phyloP scores from a whole-genome alignment of 805 yeast species.

The Metschnikowia corniflorae region DNA sequence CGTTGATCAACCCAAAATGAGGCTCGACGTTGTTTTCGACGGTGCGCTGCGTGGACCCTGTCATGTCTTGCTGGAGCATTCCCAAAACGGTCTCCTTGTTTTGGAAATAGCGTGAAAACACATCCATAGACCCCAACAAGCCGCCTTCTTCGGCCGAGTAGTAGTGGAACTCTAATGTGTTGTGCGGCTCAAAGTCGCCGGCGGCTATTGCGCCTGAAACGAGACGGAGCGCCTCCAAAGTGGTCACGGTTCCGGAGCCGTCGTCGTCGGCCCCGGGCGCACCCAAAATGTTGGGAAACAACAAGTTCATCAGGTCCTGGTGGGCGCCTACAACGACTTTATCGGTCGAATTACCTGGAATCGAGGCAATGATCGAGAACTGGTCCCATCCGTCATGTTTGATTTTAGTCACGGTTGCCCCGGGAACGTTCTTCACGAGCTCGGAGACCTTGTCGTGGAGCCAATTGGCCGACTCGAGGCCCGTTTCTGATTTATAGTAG shows the following conservation, averaged over 20 bases:
- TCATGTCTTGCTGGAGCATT: constrained; percentile 94
- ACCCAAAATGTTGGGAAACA: constrained; percentile 61
- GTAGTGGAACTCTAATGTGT: constrained; percentile 88
- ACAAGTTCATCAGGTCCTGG: constrained; percentile 75
- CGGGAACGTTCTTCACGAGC: constrained; percentile 25
- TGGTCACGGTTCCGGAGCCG: constrained; percentile 82
- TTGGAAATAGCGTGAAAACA: constrained; percentile 54
- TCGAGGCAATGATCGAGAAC: constrained; percentile 64
- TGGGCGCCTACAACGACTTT: constrained; percentile 84
- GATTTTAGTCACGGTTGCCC: constrained; percentile 37
- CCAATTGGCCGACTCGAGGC: constrained; percentile 71
- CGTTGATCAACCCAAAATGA: constrained; percentile 77
- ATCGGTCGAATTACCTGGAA: constrained; percentile 48
- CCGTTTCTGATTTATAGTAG: constrained; percentile 70
- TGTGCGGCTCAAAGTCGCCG: constrained; percentile 50
- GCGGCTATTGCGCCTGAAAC: constrained; percentile 37
- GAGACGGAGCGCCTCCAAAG: constrained; percentile 69
- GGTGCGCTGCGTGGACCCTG: constrained; percentile 65
- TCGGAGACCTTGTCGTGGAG: constrained; percentile 48
- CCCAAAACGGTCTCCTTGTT: constrained; percentile 57
- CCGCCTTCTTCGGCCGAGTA: constrained; percentile 97
- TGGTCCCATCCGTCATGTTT: constrained; percentile 74
- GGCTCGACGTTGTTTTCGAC: constrained; percentile 50
- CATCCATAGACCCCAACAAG: constrained; percentile 76
- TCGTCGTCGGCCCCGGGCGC: constrained; percentile 98